A percentile compares a stretch with the other conserved stretches of the same genome.
These are phyloP conservation scores for Chenopodium suecicum DNA, from an alignment of 148 eudicot genomes.

Conservation along the genomic window DNA sequence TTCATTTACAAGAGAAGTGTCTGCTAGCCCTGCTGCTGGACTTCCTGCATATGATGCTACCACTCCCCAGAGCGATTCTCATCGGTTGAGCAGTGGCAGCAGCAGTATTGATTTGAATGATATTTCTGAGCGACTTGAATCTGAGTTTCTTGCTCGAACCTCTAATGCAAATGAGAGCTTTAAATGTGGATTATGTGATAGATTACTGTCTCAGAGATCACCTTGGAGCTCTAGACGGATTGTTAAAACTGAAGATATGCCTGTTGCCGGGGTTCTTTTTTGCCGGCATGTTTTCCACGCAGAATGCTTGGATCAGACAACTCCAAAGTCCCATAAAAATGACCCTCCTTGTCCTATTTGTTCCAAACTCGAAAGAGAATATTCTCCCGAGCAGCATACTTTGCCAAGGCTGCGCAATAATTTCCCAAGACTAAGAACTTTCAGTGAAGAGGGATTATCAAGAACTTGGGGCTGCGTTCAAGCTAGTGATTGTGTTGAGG, in stretches of 20 bases:
- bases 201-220: conserved; percentile 86
- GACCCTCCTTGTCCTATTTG: conserved; percentile 98
- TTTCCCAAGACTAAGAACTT: conserved; percentile 50
- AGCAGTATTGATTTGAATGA: conserved; percentile 64
- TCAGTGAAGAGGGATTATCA: conserved; percentile 65
- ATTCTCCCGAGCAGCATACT: conserved; percentile 45
- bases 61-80: conserved; percentile 46
- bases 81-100: conserved; percentile 62
- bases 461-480: conserved; percentile 78
- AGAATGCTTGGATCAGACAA: conserved; percentile 86
- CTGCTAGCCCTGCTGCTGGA: conserved; percentile 28
- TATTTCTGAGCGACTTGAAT: conserved; percentile 48
- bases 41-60: conserved; percentile 36
- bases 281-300: conserved; percentile 93
- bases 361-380: conserved; percentile 44
- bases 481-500: conserved; percentile 86
- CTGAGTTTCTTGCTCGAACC: conserved; percentile 39
- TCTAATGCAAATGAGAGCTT: conserved; percentile 34
- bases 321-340: conserved; percentile 62
- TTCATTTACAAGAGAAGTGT: conserved; percentile 40
- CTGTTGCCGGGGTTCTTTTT: conserved; percentile 77
- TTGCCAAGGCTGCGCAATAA: conserved; percentile 46
- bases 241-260: conserved; percentile 83
- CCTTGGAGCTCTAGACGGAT: conserved; percentile 91
- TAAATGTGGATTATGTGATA: conserved; percentile 77